These are phyloP conservation scores for Mitragyna speciosa DNA, from an alignment of 257 asterid species.

Conservation along the genomic window DNA sequence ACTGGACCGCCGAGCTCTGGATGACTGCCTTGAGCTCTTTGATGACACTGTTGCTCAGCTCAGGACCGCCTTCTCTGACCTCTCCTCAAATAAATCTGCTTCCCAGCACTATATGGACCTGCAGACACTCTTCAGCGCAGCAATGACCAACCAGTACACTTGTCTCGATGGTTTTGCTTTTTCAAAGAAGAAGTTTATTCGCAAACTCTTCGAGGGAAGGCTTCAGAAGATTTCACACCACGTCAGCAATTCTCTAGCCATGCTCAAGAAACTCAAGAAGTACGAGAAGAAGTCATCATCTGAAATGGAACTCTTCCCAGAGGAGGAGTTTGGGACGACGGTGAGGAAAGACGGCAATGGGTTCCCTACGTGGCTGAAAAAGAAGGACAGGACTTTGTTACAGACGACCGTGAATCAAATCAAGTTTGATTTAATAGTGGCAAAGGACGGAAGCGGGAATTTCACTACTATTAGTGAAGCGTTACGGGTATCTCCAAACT, in stretches of 20 bases:
- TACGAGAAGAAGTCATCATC: slow-evolving; percentile 13
- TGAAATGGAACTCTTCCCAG: slow-evolving; percentile 25
- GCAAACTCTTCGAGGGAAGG: slow-evolving; percentile 51
- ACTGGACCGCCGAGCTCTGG: slow-evolving; percentile 63
- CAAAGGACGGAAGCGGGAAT: slow-evolving; percentile 86
- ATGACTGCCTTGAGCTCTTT: slow-evolving; percentile 76
- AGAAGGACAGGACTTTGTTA: slow-evolving; percentile 53
- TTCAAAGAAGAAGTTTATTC: slow-evolving; percentile 45
- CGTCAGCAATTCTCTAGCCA: slow-evolving; percentile 77
- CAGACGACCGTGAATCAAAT: slow-evolving; percentile 52
- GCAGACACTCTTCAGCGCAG: slow-evolving; percentile 80
- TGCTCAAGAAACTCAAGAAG: slow-evolving; percentile 61
- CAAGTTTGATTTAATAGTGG: slow-evolving; percentile 51
- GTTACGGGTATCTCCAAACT: slow-evolving; percentile 64
- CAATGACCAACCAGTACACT: slow-evolving; percentile 89
- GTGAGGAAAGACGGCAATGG: slow-evolving; percentile 29
- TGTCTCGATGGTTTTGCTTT: slow-evolving; percentile 91
- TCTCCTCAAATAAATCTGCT: slow-evolving; percentile 34
- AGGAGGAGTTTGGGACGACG: slow-evolving; percentile 20
- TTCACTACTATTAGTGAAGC: slow-evolving; percentile 69
- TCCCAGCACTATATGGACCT: slow-evolving; percentile 49
- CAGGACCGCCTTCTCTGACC: slow-evolving; percentile 36
- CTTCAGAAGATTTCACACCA: slow-evolving; percentile 62
- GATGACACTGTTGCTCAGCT: slow-evolving; percentile 55
- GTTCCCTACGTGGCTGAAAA: slow-evolving; percentile 67